phyloP scores from a whole-genome alignment of 495 filamentous ascomycete species.

The Neurospora tetraspora region DNA sequence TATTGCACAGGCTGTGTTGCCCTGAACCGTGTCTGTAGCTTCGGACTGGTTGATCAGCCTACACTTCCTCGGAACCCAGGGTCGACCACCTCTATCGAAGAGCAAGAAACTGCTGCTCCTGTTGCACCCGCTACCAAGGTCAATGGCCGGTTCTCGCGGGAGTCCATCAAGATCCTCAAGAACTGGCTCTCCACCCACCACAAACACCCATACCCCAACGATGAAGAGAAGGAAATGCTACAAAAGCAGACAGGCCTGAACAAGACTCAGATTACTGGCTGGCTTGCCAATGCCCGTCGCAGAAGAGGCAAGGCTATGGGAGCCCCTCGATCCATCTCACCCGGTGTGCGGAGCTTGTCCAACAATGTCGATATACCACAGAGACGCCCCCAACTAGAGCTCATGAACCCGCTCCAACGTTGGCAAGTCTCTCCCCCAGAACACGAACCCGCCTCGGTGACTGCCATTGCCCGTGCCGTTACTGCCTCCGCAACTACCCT shows the following conservation, averaged over 20 bases:
- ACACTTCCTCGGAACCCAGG: constrained; percentile 3
- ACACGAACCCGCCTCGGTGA: constrained; percentile 72
- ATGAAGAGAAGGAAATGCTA: constrained; percentile 68
- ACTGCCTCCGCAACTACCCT: constrained; percentile 45
- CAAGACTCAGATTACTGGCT: constrained; percentile 70
- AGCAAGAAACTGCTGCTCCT: constrained; percentile 35
- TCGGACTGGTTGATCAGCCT: constrained; percentile 24
- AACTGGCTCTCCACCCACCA: constrained; percentile 67
- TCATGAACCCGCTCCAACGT: constrained; percentile 74
- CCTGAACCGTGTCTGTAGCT: constrained; percentile 64
- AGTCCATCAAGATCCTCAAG: constrained; percentile 64
- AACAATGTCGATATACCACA: constrained; percentile 59
- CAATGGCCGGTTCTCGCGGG: constrained; percentile 58
- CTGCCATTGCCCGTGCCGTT: constrained; percentile 69
- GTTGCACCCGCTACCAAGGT: constrained; percentile 32
- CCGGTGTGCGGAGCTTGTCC: constrained; percentile 42
- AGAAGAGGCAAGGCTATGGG: constrained; percentile 53
- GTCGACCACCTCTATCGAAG: constrained; percentile 24
- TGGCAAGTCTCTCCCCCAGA: constrained; percentile 82
- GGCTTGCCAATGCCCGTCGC: constrained; percentile 77
- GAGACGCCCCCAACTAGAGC: constrained; percentile 40
- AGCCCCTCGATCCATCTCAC: constrained; percentile 45
- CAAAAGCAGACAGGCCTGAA: constrained; percentile 63
- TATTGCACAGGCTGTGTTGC: constrained; percentile 73
- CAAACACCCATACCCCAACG: constrained; percentile 71